Percentiles rank a stretch among this genome's conserved stretches.
Conservation (phyloP, 257 asterid genomes). For the Verbena officinalis region DNA sequence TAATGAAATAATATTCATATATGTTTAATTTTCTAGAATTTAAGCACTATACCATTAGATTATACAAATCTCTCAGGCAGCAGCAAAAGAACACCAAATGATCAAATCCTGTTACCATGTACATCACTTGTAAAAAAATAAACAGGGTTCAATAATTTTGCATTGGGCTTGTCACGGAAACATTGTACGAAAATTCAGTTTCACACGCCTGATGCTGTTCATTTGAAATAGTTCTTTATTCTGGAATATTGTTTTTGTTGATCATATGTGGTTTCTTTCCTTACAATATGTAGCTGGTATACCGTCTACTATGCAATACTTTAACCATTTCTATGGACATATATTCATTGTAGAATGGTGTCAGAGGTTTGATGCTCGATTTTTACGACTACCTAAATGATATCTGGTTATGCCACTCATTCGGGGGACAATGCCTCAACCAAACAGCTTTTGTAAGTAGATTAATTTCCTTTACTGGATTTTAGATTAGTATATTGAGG, state of each 20-base stretch:
- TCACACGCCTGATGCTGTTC: not conserved
- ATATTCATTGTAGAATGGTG: conserved; percentile 72
- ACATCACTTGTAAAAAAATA: no score
- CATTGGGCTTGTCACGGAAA: not conserved
- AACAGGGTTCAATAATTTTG: conserved; percentile 1
- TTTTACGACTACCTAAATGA: conserved; percentile 81
- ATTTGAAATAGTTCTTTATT: not conserved
- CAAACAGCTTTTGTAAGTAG: conserved; percentile 88
- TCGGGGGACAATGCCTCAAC: conserved; percentile 79
- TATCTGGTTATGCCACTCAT: conserved; percentile 96
- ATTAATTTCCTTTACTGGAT: conserved; percentile 7
- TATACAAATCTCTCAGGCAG: no score
- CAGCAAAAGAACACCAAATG: no score
- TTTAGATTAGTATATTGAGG: not conserved
- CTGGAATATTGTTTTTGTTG: not conserved
- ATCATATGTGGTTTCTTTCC: not conserved
- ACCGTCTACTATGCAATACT: not conserved
- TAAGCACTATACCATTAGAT: no score
- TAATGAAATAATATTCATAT: no score
- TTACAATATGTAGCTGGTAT: not conserved
- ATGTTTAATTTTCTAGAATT: no score
- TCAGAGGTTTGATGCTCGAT: conserved; percentile 95
- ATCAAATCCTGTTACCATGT: no score
- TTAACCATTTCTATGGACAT: conserved; percentile 27
- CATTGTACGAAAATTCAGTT: no score